These are phyloP conservation scores for Pleurotus ostreatus DNA, from an alignment of 768 basidiomycete species.

Conservation along the genomic window DNA sequence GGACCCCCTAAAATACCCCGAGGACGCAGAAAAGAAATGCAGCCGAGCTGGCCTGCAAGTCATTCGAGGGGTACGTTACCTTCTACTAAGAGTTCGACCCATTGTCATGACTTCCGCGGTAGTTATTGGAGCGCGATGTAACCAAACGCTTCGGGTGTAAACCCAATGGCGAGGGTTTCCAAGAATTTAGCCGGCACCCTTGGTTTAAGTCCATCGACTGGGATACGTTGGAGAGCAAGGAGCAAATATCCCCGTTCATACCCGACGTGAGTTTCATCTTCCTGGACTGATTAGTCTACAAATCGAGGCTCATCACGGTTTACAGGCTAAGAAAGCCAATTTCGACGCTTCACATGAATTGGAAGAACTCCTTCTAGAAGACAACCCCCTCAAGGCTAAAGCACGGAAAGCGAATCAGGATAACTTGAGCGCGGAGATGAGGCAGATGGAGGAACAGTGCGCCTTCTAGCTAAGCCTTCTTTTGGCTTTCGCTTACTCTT, in stretches of 20 bases:
- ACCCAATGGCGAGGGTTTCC: slow-evolving; percentile 72
- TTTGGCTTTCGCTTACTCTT: slow-evolving; percentile 2
- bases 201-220: slow-evolving; percentile 94
- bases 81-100: background rate
- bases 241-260: slow-evolving; percentile 75
- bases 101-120: slow-evolving; percentile 3
- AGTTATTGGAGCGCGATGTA: slow-evolving; percentile 89
- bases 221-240: slow-evolving; percentile 77
- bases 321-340: slow-evolving; percentile 98
- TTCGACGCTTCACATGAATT: slow-evolving; percentile 98
- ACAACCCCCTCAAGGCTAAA: slow-evolving; percentile 94
- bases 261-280: slow-evolving; percentile 66
- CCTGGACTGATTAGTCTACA: slow-evolving; percentile 10
- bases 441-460: slow-evolving; percentile 98
- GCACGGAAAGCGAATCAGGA: slow-evolving; percentile 90
- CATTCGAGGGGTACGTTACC: slow-evolving; percentile 65
- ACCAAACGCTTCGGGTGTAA: slow-evolving; percentile 79
- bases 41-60: slow-evolving; percentile 75
- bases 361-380: slow-evolving; percentile 92
- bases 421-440: slow-evolving; percentile 85
- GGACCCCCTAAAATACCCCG: slow-evolving; percentile 86
- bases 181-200: slow-evolving; percentile 71
- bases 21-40: slow-evolving; percentile 79
- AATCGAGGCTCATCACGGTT: background rate
- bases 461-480: slow-evolving; percentile 16